A percentile compares a stretch with the other conserved stretches of the same genome.
These are phyloP conservation scores for Ceratobasidium sp. DNA, from an alignment of 1,284 basidiomycete genomes.

Conservation along the genomic window DNA sequence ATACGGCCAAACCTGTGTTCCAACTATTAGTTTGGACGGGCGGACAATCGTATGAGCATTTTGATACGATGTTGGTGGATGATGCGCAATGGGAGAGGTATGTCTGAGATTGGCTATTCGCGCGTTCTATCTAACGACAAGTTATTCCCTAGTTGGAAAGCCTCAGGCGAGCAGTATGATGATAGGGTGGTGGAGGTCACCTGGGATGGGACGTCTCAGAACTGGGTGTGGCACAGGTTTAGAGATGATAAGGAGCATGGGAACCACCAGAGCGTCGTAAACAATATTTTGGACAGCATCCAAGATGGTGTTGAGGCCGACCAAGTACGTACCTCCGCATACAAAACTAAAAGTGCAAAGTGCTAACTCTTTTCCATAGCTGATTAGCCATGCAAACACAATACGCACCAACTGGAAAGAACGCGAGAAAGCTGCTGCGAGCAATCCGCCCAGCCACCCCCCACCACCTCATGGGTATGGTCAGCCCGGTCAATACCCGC, in stretches of 20 bases:
- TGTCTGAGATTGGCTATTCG: constrained; percentile 55
- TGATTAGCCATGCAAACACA: constrained; percentile 53
- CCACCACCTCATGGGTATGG: constrained; percentile 4
- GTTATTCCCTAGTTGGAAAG: constrained; percentile 76
- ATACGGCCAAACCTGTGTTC: constrained; percentile 88
- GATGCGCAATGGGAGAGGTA: constrained; percentile 95
- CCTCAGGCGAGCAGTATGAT: constrained; percentile 87
- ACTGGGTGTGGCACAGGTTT: constrained; percentile 93
- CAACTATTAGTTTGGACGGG: constrained; percentile 85
- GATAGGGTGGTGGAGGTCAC: constrained; percentile 94
- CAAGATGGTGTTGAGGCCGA: constrained; percentile 92
- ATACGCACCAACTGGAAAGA: constrained; percentile 57
- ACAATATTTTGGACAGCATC: constrained; percentile 88
- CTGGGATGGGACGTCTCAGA: constrained; percentile 78
- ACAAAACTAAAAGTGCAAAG: background rate
- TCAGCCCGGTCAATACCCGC: constrained; percentile 13
- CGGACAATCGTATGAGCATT: constrained; percentile 78
- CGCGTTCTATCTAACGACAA: background rate
- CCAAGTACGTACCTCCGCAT: constrained; percentile 65
- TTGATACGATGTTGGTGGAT: constrained; percentile 87
- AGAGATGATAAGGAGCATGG: constrained; percentile 92
- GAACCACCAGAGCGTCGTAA: constrained; percentile 86
- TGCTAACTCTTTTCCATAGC: constrained; percentile 45
- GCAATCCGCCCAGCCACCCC: background rate
- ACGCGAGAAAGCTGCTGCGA: constrained; percentile 49